Evolutionary conservation across 805 yeast genomes (phyloP).

Genomic region (Nakazawaea siamensis): DNA sequence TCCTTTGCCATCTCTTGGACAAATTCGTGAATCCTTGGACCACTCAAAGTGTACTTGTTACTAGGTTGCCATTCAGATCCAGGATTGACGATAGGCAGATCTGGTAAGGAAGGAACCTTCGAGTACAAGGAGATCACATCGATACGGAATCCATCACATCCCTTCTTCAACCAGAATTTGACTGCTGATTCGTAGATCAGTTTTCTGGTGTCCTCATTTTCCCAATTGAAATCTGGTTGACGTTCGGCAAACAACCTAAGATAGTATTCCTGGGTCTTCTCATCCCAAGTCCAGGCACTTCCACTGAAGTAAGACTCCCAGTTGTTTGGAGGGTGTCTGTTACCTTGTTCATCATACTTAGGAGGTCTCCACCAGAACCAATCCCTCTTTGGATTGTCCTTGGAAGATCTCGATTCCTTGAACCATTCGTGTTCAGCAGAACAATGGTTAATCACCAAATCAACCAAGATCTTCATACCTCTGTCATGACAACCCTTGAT

Average conservation of each 20-base stretch:
- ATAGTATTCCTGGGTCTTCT: slow-evolving; percentile 45
- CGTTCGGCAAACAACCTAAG: slow-evolving; percentile 41
- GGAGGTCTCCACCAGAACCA: slow-evolving; percentile 55
- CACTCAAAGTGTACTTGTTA: slow-evolving; percentile 26
- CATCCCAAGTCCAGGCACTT: slow-evolving; percentile 52
- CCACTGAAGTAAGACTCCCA: slow-evolving; percentile 48
- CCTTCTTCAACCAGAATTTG: slow-evolving; percentile 46
- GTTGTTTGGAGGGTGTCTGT: slow-evolving; percentile 47
- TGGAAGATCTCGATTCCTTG: slow-evolving; percentile 43
- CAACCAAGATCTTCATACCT: slow-evolving; percentile 44
- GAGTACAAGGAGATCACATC: slow-evolving; percentile 48
- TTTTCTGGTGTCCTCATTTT: slow-evolving; percentile 30
- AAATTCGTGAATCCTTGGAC: slow-evolving; percentile 52
- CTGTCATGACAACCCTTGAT: slow-evolving; percentile 37
- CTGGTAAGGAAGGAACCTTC: slow-evolving; percentile 35
- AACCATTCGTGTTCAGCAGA: slow-evolving; percentile 52
- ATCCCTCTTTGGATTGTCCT: slow-evolving; percentile 46
- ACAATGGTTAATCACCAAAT: slow-evolving; percentile 52
- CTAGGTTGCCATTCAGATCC: slow-evolving; percentile 32
- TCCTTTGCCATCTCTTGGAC: slow-evolving; percentile 40
- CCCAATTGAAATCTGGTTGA: slow-evolving; percentile 62
- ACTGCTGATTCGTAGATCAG: slow-evolving; percentile 38
- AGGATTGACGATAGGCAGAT: slow-evolving; percentile 39
- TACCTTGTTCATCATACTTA: slow-evolving; percentile 36
- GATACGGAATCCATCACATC: slow-evolving; percentile 53